Percentiles rank a stretch among this genome's conserved stretches.
Conservation (phyloP, 352 stramenopile genomes). For the Phytophthora quininea region DNA sequence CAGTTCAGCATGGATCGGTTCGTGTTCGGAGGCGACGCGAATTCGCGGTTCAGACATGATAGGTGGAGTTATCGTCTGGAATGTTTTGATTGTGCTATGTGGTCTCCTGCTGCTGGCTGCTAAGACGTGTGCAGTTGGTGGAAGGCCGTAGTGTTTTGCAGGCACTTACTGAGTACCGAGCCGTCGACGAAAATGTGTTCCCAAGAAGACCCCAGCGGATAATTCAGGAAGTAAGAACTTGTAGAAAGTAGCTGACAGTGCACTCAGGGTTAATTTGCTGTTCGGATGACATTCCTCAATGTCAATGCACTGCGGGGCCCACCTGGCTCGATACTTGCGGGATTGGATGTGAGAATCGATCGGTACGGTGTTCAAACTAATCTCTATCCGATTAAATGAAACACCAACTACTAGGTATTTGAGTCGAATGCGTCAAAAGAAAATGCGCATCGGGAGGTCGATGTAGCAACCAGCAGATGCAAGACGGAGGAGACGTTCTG, state of each 20-base stretch:
- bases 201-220: not conserved
- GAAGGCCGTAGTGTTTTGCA: constrained; percentile 7
- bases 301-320: constrained; percentile 1
- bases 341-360: constrained; percentile 11
- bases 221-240: constrained; percentile 2
- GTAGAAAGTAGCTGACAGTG: too few species aligned
- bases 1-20: constrained; percentile 10
- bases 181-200: not conserved
- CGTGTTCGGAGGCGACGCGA: not conserved
- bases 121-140: not conserved
- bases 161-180: constrained; percentile 8
- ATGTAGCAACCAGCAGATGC: constrained; percentile 20
- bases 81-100: not conserved
- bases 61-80: constrained; percentile 2
- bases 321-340: constrained; percentile 1
- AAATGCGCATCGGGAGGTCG: not conserved
- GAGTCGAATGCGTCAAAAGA: constrained; percentile 9
- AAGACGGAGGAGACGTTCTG: not conserved
- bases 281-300: constrained; percentile 12
- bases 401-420: not conserved
- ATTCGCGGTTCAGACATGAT: not conserved
- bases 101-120: not conserved
- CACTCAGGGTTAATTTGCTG: not conserved
- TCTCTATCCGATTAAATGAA: not conserved
- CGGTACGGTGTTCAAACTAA: not conserved